Evolutionary conservation across 2,329 filamentous ascomycete genomes (phyloP).

Genomic region (Arthroderma uncinatum): DNA sequence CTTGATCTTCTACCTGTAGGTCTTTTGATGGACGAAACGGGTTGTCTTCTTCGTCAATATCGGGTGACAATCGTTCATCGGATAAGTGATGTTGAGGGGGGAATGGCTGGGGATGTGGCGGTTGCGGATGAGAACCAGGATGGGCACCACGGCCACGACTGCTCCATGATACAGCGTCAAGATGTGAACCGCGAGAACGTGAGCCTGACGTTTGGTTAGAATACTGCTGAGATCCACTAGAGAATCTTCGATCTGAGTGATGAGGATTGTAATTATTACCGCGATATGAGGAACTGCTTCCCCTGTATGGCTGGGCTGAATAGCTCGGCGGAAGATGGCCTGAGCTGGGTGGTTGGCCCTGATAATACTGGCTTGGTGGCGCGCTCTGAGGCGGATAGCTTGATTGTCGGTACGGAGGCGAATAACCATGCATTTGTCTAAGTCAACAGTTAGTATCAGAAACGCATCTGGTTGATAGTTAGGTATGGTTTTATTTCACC

Average conservation of each 20-base stretch:
- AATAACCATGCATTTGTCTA: conserved; percentile 46
- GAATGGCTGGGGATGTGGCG: conserved; percentile 25
- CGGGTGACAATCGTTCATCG: conserved; percentile 26
- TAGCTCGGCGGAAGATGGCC: conserved; percentile 48
- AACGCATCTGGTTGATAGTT: background rate
- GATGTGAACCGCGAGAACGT: conserved; percentile 48
- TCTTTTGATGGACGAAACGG: conserved; percentile 55
- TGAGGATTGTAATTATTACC: conserved; percentile 45
- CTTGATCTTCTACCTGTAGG: conserved; percentile 52
- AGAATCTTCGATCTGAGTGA: conserved; percentile 34
- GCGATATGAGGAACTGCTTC: conserved; percentile 46
- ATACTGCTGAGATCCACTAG: conserved; percentile 39
- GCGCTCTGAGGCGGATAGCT: conserved; percentile 44
- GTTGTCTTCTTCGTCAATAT: conserved; percentile 47
- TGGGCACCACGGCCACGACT: conserved; percentile 42
- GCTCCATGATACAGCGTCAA: conserved; percentile 63
- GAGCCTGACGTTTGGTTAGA: conserved; percentile 27
- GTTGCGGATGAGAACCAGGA: conserved; percentile 25
- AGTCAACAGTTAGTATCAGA: conserved; percentile 6
- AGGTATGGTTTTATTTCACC: conserved; percentile 32
- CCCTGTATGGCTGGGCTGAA: conserved; percentile 40
- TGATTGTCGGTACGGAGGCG: conserved; percentile 49
- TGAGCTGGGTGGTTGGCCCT: conserved; percentile 43
- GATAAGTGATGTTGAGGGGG: conserved; percentile 21
- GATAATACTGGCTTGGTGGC: conserved; percentile 47